Conservation (phyloP, 768 basidiomycete genomes). For the Agrocybe praecox region DNA sequence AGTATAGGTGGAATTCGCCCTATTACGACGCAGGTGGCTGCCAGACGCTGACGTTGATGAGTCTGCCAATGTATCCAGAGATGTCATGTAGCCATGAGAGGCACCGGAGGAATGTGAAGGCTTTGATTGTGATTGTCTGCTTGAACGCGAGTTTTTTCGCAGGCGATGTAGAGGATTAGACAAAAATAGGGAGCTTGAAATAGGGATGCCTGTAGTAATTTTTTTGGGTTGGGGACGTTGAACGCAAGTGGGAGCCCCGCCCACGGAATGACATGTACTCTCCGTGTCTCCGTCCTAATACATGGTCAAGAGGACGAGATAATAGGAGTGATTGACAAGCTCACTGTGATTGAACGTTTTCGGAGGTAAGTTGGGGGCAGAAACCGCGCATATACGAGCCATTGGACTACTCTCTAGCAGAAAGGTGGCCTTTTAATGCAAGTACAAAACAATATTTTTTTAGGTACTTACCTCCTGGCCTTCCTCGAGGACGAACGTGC, state of each 20-base stretch:
- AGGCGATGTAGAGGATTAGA: background rate
- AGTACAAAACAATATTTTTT: too few relatives aligned
- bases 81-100: too few relatives aligned
- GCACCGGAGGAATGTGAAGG: too few relatives aligned
- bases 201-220: background rate
- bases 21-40: background rate
- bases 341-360: background rate
- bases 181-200: background rate
- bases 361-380: background rate
- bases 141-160: background rate
- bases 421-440: too few relatives aligned
- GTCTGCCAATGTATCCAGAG: background rate
- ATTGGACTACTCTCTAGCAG: background rate
- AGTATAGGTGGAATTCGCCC: background rate
- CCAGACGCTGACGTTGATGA: background rate
- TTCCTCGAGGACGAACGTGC: background rate
- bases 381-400: conserved; percentile 4
- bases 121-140: background rate
- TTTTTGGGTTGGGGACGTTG: too few relatives aligned
- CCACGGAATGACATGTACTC: too few relatives aligned
- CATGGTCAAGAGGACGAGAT: too few relatives aligned
- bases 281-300: too few relatives aligned
- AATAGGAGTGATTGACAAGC: too few relatives aligned
- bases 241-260: too few relatives aligned
- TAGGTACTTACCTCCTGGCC: background rate